A percentile compares a stretch with the other conserved stretches of the same genome.
Conservation (phyloP, 2,329 filamentous ascomycete genomes). For the Microdochium nivale region DNA sequence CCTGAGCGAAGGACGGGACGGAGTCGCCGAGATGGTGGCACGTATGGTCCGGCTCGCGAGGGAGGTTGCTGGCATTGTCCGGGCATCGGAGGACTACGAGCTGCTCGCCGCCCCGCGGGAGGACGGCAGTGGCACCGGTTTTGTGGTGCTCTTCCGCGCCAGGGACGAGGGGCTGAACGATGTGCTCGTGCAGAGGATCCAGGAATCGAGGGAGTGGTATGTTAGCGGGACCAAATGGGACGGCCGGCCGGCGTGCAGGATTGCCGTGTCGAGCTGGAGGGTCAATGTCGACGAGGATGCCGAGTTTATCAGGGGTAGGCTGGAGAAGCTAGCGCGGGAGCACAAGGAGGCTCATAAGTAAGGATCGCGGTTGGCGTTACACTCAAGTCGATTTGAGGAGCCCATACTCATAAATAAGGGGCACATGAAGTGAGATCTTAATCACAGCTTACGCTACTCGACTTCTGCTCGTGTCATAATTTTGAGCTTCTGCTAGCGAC, state of each 20-base stretch:
- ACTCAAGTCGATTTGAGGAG: no score
- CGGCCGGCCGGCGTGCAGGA: slow-evolving; percentile 64
- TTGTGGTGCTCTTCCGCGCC: slow-evolving; percentile 72
- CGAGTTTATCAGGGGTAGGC: slow-evolving; percentile 52
- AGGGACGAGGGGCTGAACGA: slow-evolving; percentile 55
- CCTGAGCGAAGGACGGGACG: slow-evolving; percentile 61
- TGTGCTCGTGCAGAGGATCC: slow-evolving; percentile 62
- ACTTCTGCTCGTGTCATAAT: no score
- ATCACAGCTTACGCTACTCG: no score
- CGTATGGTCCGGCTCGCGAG: slow-evolving; percentile 67
- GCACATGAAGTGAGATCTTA: no score
- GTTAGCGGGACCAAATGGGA: slow-evolving; percentile 77
- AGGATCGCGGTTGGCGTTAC: no score
- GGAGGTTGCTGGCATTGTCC: slow-evolving; percentile 54
- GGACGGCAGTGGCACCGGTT: slow-evolving; percentile 46
- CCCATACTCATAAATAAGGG: no score
- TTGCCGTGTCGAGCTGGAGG: slow-evolving; percentile 82
- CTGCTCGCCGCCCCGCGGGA: slow-evolving; percentile 39
- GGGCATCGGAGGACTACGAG: slow-evolving; percentile 53
- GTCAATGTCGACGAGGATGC: slow-evolving; percentile 62
- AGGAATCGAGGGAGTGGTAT: slow-evolving; percentile 65
- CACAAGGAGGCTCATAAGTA: slow-evolving; percentile 4
- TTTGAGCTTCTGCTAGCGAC: no score
- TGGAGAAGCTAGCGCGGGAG: slow-evolving; percentile 38
- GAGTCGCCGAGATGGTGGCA: slow-evolving; percentile 60